Evolutionary conservation across 257 asterid species (phyloP).

Genomic region (Paulownia fortunei): DNA sequence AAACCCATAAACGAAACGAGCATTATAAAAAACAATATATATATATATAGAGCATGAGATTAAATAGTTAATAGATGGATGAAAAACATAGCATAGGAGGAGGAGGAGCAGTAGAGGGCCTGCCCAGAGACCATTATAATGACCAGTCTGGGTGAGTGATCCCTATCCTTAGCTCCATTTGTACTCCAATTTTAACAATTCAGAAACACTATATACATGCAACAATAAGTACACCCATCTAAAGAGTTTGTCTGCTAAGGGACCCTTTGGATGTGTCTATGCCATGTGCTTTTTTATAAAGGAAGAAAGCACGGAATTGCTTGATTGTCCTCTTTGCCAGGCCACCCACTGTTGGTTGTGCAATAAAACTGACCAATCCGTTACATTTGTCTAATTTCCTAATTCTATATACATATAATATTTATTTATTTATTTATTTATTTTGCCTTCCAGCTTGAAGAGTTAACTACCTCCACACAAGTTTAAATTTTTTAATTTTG

Average conservation of each 20-base stretch:
- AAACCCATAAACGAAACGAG: no score
- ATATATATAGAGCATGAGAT: background rate
- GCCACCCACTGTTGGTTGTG: conserved; percentile 36
- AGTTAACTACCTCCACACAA: background rate
- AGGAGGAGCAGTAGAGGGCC: conserved; percentile 6
- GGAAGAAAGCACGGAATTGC: conserved; percentile 31
- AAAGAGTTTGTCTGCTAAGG: conserved; percentile 47
- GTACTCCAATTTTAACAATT: conserved; percentile 12
- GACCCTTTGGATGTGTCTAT: conserved; percentile 41
- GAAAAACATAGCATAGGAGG: background rate
- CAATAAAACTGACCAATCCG: conserved; percentile 38
- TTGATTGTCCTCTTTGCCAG: conserved; percentile 43
- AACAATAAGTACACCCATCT: conserved; percentile 46
- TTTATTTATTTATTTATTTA: background rate
- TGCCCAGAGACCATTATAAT: conserved; percentile 12
- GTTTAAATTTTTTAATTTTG: background rate
- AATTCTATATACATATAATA: background rate
- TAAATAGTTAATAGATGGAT: no score
- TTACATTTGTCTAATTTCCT: conserved; percentile 36
- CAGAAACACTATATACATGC: conserved; percentile 10
- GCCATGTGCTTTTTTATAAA: conserved; percentile 46
- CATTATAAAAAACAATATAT: no score
- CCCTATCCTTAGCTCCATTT: conserved; percentile 42
- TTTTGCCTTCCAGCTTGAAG: background rate
- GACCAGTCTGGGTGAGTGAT: conserved; percentile 43